Evolutionary conservation across 2,329 filamentous ascomycete species (phyloP).

Genomic region (Leptosphaerulina australis): DNA sequence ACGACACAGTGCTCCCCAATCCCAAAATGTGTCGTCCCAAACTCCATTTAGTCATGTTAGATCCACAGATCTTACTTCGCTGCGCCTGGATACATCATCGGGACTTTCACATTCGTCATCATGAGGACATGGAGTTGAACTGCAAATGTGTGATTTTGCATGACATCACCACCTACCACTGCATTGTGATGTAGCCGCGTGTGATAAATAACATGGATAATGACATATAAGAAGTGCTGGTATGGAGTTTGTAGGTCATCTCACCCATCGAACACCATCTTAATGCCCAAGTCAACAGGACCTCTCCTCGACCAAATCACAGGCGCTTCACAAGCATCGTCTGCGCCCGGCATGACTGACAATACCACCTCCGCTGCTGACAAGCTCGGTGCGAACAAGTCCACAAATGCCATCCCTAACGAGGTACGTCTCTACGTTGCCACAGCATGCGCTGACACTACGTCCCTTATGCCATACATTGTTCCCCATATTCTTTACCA

Average conservation of each 20-base stretch:
- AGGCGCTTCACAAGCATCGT: constrained; percentile 19
- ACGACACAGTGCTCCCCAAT: not conserved
- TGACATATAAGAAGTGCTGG: constrained; percentile 3
- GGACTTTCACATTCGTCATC: constrained; percentile 15
- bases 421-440: constrained; percentile 21
- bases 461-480: too few relatives aligned
- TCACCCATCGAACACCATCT: not conserved
- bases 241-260: not conserved
- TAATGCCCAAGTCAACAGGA: constrained; percentile 34
- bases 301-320: constrained; percentile 30
- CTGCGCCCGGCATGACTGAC: constrained; percentile 28
- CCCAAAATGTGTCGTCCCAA: constrained; percentile 3
- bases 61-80: constrained; percentile 14
- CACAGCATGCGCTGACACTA: too few relatives aligned
- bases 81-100: constrained; percentile 16
- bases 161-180: constrained; percentile 21
- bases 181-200: constrained; percentile 13
- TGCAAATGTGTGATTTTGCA: too few relatives aligned
- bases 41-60: constrained; percentile 7
- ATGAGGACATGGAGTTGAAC: too few relatives aligned
- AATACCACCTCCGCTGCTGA: constrained; percentile 32
- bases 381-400: constrained; percentile 38
- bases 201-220: not conserved
- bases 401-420: constrained; percentile 39
- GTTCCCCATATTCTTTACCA: not conserved